A percentile compares a stretch with the other conserved stretches of the same genome.
phyloP scores from a whole-genome alignment of 108 stramenopile species.

The Cyclostephanos tholiformis region DNA sequence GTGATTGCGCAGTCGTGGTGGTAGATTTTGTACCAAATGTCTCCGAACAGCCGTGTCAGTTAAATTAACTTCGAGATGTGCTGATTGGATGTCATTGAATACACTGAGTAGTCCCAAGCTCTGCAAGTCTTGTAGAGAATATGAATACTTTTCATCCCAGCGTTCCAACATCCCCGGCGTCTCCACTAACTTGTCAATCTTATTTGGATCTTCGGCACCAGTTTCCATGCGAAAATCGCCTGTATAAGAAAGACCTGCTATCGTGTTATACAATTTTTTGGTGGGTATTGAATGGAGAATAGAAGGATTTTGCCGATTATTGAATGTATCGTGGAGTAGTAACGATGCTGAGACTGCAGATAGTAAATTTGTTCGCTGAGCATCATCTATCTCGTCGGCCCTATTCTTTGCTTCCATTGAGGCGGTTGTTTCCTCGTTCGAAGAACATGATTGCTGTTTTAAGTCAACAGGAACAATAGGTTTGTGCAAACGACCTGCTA shows the following conservation, averaged over 20 bases:
- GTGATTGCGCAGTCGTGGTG: constrained; percentile 33
- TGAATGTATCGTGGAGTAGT: constrained; percentile 39
- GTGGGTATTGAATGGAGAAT: constrained; percentile 17
- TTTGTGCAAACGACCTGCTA: constrained; percentile 86
- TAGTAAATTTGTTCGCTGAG: constrained; percentile 61
- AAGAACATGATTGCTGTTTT: neutral
- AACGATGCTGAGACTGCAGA: constrained; percentile 72
- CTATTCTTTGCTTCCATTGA: constrained; percentile 13
- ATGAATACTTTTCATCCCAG: constrained; percentile 64
- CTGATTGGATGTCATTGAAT: constrained; percentile 1
- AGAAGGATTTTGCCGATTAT: constrained; percentile 19
- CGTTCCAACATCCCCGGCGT: constrained; percentile 73
- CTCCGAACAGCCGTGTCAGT: constrained; percentile 25
- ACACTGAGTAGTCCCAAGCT: constrained; percentile 45
- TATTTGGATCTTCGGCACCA: constrained; percentile 85
- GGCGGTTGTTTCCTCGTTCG: neutral
- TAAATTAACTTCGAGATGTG: constrained; percentile 45
- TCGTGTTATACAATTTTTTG: constrained; percentile 44
- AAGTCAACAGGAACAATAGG: constrained; percentile 59
- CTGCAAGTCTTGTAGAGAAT: constrained; percentile 40
- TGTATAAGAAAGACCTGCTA: constrained; percentile 77
- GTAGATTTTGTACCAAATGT: constrained; percentile 33
- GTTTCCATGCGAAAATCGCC: constrained; percentile 85
- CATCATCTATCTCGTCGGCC: constrained; percentile 40
- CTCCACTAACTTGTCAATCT: constrained; percentile 71